Base-by-base conservation (phyloP, 129 eudicot species). In the Lonicera japonica region DNA sequence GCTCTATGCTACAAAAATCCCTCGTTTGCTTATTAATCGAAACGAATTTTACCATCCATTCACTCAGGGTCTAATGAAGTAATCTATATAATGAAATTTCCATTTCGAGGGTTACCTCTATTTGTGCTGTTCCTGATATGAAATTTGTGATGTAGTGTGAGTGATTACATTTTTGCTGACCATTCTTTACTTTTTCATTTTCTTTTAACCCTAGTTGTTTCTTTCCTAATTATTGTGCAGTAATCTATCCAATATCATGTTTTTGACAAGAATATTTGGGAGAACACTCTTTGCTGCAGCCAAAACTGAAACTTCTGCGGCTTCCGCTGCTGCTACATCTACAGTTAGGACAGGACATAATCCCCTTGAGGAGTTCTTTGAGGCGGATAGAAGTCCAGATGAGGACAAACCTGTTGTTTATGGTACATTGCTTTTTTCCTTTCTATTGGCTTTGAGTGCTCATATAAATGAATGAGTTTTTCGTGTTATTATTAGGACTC, bases 351-450 rank as follows among this genome's bases (percentile, higher is more conserved):
- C 81, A 34, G 70, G 72, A 34, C 78, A 64, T 60, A 88, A 88
- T 67, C 96, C 96, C 2, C 85, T 88, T n/a, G 96, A 84, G 77
- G 85, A 85, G 79, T 88, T 84, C 75, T 79, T 88, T 69, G 94
- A 88, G 77, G 64, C 34, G 0, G 87, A 82, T 66, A 63, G 87
- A 70, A 82, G 66, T 57, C 73, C 81, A 0, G 96, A 82, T 8
- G 94, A 85, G 65, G 94, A 89, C 11, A 85, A 85, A 50, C 94
- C 94, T 64, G 78, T 89, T 40, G 80, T 82, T 18, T 82, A 89
- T 68, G 94, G 96, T 89, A 70, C 5, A 34, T n/a, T 58, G 43
- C 52, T 65, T 61, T n/a, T 61, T 21, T 23, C 40, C 18, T 12
- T 25, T 40, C 13, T 19, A 12, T 65, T 53, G 25, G 24, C 0